These are phyloP conservation scores for Xerocomellus amylosporus DNA, from an alignment of 768 basidiomycete species.

Conservation along the genomic window DNA sequence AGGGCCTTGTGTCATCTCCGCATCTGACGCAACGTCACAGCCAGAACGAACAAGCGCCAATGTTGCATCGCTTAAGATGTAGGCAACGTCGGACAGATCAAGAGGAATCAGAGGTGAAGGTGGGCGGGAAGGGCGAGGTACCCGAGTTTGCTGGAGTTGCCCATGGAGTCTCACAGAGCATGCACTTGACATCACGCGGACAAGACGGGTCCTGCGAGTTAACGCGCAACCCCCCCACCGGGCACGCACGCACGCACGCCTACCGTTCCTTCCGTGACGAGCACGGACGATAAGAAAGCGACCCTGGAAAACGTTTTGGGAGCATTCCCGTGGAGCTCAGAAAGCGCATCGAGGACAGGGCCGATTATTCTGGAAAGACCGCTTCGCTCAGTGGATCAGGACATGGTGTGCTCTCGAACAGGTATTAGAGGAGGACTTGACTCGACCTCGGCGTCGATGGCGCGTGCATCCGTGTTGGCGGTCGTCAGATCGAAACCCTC, in stretches of 20 bases:
- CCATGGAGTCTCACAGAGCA: background rate
- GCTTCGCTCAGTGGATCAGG: background rate
- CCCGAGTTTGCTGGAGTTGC: background rate
- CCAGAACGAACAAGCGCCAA: slow-evolving; percentile 1
- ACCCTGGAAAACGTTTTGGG: background rate
- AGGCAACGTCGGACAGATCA: too few relatives aligned
- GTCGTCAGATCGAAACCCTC: background rate
- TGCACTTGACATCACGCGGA: background rate
- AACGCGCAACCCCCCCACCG: background rate
- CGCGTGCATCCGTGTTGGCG: background rate
- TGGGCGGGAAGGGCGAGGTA: background rate
- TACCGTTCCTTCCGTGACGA: background rate
- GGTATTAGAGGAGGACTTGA: background rate
- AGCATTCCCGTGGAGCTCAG: background rate
- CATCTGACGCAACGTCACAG: background rate
- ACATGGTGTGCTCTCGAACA: background rate
- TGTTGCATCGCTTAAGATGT: too few relatives aligned
- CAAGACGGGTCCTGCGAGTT: background rate
- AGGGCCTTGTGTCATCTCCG: background rate
- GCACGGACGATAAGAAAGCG: background rate
- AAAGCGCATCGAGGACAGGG: slow-evolving; percentile 7
- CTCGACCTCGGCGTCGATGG: slow-evolving; percentile 8
- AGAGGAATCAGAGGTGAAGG: background rate
- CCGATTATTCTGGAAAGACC: background rate
- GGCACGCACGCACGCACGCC: background rate